These are phyloP conservation scores for Aegilops tauschii DNA, from an alignment of 176 grass and related monocot genomes.

Conservation along the genomic window DNA sequence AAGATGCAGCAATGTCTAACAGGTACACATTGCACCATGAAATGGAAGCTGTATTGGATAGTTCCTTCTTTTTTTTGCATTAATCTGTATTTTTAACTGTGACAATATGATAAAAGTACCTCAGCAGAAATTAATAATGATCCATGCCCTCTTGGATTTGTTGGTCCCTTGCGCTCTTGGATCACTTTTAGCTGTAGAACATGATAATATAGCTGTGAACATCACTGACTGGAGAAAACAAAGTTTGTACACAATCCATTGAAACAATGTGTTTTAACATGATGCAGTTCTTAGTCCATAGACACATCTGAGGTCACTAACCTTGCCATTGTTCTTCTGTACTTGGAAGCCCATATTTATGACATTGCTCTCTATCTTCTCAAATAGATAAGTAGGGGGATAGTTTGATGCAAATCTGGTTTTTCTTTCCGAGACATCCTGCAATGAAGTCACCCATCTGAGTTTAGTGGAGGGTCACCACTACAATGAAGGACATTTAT, in stretches of 20 bases:
- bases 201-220: constrained; percentile 5
- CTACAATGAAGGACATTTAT: not conserved
- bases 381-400: constrained; percentile 76
- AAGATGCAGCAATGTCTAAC: constrained; percentile 1
- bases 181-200: constrained; percentile 66
- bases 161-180: constrained; percentile 47
- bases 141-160: constrained; percentile 31
- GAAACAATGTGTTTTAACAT: not conserved
- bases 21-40: constrained; percentile 11
- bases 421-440: constrained; percentile 92
- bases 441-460: not conserved
- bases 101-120: constrained; percentile 42
- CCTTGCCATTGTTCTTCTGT: constrained; percentile 67
- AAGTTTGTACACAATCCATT: not conserved
- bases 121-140: constrained; percentile 65
- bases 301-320: constrained; percentile 21
- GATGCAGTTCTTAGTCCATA: constrained; percentile 2
- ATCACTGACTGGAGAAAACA: not conserved
- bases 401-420: constrained; percentile 80
- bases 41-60: constrained; percentile 4
- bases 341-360: constrained; percentile 80
- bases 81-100: not conserved
- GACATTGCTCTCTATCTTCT: constrained; percentile 71
- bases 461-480: constrained; percentile 17
- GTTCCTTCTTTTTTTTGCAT: not conserved